Base-by-base conservation (phyloP, 202 grass and related monocot species). In the Thinopyrum obtusiflorum region DNA sequence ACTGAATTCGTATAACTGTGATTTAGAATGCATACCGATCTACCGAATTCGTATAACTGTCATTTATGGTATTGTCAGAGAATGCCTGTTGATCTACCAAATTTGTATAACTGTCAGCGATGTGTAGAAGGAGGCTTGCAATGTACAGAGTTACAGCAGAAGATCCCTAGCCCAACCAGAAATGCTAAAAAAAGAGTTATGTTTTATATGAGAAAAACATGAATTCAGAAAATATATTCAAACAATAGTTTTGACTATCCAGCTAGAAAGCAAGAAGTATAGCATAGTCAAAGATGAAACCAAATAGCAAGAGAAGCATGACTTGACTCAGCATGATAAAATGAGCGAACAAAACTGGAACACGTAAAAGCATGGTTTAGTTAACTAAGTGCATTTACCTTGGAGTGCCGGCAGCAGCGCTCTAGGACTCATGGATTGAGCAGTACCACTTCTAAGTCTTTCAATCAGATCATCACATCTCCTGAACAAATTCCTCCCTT, bases 391-490 rank as follows among this genome's bases (percentile, higher is more conserved):
- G 60, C 2, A 47, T 4, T 17, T 85, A 98, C 96, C 96, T 92
- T 94, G 37, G 61, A 94, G 84, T 75, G 90, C 91, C 62, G 82
- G 84, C 33, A 95, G 69, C 73, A 98, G 76, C 62, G 90, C 79
- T 80, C 84, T 87, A 60, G 91, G 92, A 85, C 18, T 84, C 42
- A 83, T 73, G 13, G 88, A 80, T 88, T 95, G 91, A 26, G 88
- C 68, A 59, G 78, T 65, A 44, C 66, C 82, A 35, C 36, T 77
- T 80, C 84, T 95, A n/a, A n/a, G n/a, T 73, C 91, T 90, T 25
- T 99, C 97, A 76, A 99, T 87, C 82, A 99, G 85, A 79, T 90
- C 86, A 3, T 40, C 32, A 64, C 93, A 97, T 86, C 97, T 99
- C 89, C 78, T 88, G 61, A 84, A 93, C 61, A 99, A 64, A 60